Evolutionary conservation across 148 eudicot genomes (phyloP).

Genomic region (Oxyria digyna): DNA sequence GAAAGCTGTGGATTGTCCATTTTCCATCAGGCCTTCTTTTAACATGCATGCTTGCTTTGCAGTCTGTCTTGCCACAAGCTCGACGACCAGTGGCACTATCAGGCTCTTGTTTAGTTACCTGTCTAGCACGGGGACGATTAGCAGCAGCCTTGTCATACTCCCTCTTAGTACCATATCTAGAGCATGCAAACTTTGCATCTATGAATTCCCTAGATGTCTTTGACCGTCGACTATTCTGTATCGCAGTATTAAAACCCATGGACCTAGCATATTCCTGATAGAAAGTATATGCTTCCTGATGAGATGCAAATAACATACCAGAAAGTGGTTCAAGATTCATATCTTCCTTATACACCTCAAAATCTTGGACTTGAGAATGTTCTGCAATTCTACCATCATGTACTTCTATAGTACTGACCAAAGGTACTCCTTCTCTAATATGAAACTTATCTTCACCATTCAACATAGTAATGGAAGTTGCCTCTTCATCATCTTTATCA

Average conservation of each 20-base stretch:
- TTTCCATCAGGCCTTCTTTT: constrained; percentile 91
- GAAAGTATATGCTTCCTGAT: constrained; percentile 90
- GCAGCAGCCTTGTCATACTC: constrained; percentile 65
- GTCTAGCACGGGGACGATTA: constrained; percentile 70
- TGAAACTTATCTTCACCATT: constrained; percentile 48
- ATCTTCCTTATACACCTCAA: constrained; percentile 50
- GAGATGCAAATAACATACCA: constrained; percentile 95
- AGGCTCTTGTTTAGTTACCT: constrained; percentile 53
- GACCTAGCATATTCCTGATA: constrained; percentile 98
- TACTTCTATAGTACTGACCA: constrained; percentile 26
- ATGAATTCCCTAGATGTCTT: constrained; percentile 96
- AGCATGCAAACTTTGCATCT: constrained; percentile 97
- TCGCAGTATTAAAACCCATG: constrained; percentile 93
- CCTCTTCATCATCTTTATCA: constrained; percentile 67
- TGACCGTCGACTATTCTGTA: constrained; percentile 96
- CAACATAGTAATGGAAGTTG: constrained; percentile 42
- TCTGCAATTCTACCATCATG: constrained; percentile 32
- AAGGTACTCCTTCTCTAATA: constrained; percentile 28
- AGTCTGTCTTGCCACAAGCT: constrained; percentile 92
- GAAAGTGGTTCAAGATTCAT: constrained; percentile 76
- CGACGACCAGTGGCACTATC: constrained; percentile 81
- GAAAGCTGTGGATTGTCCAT: constrained; percentile 92
- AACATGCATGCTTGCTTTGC: constrained; percentile 99
- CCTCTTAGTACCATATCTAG: constrained; percentile 92
- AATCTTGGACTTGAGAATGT: constrained; percentile 38